Base-by-base conservation (phyloP, 73 alveolate species). In the Paramecium caudatum region DNA sequence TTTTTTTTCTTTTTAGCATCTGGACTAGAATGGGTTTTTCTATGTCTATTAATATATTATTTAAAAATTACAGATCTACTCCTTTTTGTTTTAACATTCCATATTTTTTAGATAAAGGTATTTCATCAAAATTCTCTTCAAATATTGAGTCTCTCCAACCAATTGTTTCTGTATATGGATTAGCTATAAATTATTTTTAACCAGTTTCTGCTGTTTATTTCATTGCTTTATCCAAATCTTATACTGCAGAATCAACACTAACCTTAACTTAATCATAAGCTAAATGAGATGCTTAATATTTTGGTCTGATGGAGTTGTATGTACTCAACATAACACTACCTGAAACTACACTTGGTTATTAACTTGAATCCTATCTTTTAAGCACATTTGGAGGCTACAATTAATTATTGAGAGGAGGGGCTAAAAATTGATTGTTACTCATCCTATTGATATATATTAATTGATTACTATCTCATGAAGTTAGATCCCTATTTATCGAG, bases 291-390 rank as follows among this genome's bases (percentile, higher is more conserved):
- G 48, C 9, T 16, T 69, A 69, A 69, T 69, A 69, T 39, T 8
- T 39, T 16, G 86, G 86, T 16, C 32, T 36, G 25, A 69, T 69
- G n/a, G 86, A 69, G 37, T 69, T 69, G 10, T 69, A 69, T 36
- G 86, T 69, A 16, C 86, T 69, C 15, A 39, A 17, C 86, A 69
- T 36, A 21, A 69, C 62, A 69, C 86, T 69, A 2, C 62, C 86
- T 69, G 36, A 69, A 5, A 33, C 62, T 10, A 34, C 4, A 5
- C 86, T 34, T 16, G 86, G 33, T 3, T 69, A 36, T 19, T 69
- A 21, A 1, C 62, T 30, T 0, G 63, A 36, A 39, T 69, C 86
- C 15, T 69, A 16, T 69, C 86, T 69, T 36, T 69, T 69, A 34
- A 69, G 4, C 1, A 32, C 4, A 15, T n/a, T n/a, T n/a, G 36